phyloP scores from a whole-genome alignment of 2,329 filamentous ascomycete genomes.

The Bisporella sp. region DNA sequence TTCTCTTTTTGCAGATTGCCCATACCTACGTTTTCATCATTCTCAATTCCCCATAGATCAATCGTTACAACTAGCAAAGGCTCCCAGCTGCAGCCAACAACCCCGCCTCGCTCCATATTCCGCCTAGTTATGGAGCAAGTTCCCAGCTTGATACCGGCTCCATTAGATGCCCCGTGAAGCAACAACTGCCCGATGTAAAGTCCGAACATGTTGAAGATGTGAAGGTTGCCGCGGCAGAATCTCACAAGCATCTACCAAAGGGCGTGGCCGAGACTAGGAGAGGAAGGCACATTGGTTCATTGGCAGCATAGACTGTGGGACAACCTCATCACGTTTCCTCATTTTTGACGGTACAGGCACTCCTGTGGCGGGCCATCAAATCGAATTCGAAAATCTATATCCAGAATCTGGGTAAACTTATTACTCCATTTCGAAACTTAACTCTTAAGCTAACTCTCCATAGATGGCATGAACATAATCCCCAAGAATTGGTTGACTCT shows the following conservation, averaged over 20 bases:
- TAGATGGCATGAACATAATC: slow-evolving; percentile 84
- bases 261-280: slow-evolving; percentile 15
- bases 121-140: too few relatives aligned
- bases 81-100: too few relatives aligned
- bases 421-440: background rate
- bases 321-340: slow-evolving; percentile 81
- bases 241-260: slow-evolving; percentile 13
- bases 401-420: slow-evolving; percentile 70
- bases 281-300: slow-evolving; percentile 55
- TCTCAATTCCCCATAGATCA: too few relatives aligned
- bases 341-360: slow-evolving; percentile 79
- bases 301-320: slow-evolving; percentile 86
- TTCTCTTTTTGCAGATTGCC: too few relatives aligned
- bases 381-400: slow-evolving; percentile 80
- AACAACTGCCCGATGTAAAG: background rate
- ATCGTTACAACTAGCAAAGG: too few relatives aligned
- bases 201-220: slow-evolving; percentile 19
- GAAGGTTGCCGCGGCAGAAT: slow-evolving; percentile 4
- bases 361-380: slow-evolving; percentile 75
- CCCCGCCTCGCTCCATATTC: too few relatives aligned
- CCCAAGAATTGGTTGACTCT: slow-evolving; percentile 63
- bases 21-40: too few relatives aligned
- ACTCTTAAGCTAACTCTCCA: slow-evolving; percentile 8
- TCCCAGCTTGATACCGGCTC: too few relatives aligned
- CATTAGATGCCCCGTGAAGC: too few relatives aligned